Base-by-base conservation (phyloP, 2,329 filamentous ascomycete genomes). In the Aspergillus sergii region DNA sequence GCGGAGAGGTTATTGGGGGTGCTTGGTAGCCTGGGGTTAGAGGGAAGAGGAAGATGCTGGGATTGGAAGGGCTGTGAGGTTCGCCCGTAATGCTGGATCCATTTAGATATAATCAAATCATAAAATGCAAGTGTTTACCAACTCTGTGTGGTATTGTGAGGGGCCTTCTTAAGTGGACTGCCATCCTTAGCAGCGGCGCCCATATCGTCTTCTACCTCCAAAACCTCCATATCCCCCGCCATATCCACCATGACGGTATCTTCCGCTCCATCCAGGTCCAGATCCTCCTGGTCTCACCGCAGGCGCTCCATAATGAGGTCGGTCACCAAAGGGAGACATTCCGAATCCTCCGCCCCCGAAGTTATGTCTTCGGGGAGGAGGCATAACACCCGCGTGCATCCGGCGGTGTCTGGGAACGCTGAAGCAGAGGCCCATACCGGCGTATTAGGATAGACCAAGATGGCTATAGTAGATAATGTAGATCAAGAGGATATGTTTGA, bases 51-150 rank as follows among this genome's bases (percentile, higher is more conserved):
- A 0, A 82, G 79, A 69, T 90, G 86, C 69, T 91, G 86, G 86
- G 89, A 91, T 75, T 91, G 88, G 87, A 86, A 86, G 71, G 88
- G 87, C 1, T 81, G 87, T 64, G 88, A 90, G 75, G 7, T 41
- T 41, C 16, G 14, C 4, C 36, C 16, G 6, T 41, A 8, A 19
- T 19, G 16, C 8, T 41, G 16, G 14, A 19, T 41, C 36, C 7
- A 19, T 41, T 36, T 8, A 41, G 16, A 9, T 41, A 41, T 41
- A 7, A 41, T 4, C 1, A 41, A 41, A 14, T n/a, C 39, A 41
- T n/a, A n/a, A 2, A n/a, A 4, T 41, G 39, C 39, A 16, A 36
- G 8, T 9, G 39, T 41, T 8, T n/a, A 9, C 16, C 39, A 41
- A n/a, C 14, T 41, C 19, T 14, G 7, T 0, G 3, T 4, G 6